Conservation (phyloP, 1,284 basidiomycete species). For the Ganoderma leucocontextum region DNA sequence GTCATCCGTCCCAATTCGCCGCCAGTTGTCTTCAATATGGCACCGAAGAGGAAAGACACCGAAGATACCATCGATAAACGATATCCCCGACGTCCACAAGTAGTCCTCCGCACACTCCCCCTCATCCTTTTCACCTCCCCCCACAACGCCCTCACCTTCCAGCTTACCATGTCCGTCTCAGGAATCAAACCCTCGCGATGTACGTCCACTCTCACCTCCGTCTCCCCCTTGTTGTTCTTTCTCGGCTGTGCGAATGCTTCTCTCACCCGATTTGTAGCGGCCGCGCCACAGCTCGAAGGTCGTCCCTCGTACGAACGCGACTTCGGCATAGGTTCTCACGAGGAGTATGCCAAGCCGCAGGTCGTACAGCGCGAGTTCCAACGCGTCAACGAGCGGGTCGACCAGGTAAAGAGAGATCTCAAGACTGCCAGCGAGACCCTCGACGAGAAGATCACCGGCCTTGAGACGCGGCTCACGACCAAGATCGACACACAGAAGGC, state of each 20-base stretch:
- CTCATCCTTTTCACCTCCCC: conserved; percentile 4
- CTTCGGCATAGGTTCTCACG: neutral
- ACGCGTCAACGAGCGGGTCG: neutral
- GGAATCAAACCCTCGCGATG: neutral
- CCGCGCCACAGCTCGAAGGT: neutral
- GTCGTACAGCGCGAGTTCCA: neutral
- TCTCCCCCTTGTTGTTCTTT: neutral
- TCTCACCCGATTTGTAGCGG: neutral
- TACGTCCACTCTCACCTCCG: neutral
- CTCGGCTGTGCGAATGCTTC: neutral
- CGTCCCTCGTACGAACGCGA: conserved; percentile 1
- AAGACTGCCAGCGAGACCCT: neutral
- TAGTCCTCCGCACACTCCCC: neutral
- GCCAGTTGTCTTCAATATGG: conserved; percentile 3
- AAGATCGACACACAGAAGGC: conserved; percentile 1
- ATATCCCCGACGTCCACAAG: neutral
- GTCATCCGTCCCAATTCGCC: conserved; percentile 13
- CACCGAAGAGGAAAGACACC: conserved; percentile 7
- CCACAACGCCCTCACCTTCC: conserved; percentile 1
- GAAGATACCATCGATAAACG: conserved; percentile 15
- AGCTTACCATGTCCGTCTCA: conserved; percentile 7
- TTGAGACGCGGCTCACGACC: neutral
- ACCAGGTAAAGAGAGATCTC: neutral
- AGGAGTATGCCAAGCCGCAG: neutral
- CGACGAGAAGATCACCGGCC: conserved; percentile 2